phyloP scores from a whole-genome alignment of 805 yeast genomes.

The Wickerhamomyces ciferrii region DNA sequence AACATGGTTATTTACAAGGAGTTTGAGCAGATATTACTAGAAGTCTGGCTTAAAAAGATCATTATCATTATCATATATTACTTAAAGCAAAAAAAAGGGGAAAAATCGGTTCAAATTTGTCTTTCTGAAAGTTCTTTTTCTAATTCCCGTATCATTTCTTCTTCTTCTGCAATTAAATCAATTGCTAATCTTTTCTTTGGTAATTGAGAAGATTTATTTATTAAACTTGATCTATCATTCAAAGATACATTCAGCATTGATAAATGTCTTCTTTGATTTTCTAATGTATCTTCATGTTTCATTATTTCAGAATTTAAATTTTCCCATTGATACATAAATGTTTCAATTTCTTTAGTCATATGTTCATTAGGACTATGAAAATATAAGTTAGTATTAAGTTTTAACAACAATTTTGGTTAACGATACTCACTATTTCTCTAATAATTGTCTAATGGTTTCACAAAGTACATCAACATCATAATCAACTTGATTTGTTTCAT shows the following conservation, averaged over 20 bases:
- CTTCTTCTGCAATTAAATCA: constrained; percentile 39
- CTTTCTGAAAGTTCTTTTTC: constrained; percentile 28
- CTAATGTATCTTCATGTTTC: constrained; percentile 36
- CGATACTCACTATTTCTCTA: constrained; percentile 24
- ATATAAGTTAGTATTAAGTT: not conserved
- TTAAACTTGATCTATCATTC: constrained; percentile 11
- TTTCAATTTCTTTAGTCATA: constrained; percentile 23
- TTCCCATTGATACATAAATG: constrained; percentile 26
- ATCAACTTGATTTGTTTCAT: constrained; percentile 24
- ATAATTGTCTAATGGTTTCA: constrained; percentile 31
- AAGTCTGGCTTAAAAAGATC: too few relatives aligned
- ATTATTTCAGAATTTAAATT: constrained; percentile 32
- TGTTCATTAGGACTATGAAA: constrained; percentile 31
- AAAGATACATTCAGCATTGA: constrained; percentile 28
- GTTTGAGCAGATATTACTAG: too few relatives aligned
- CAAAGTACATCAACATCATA: constrained; percentile 40
- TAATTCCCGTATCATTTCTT: constrained; percentile 37
- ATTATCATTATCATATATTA: too few relatives aligned
- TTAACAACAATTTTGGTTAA: too few relatives aligned
- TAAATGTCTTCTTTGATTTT: constrained; percentile 37
- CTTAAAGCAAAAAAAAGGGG: too few relatives aligned
- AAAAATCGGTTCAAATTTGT: too few relatives aligned
- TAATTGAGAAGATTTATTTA: constrained; percentile 3
- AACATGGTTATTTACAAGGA: too few relatives aligned
- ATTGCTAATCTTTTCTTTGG: constrained; percentile 27